Percentiles rank a stretch among this genome's conserved stretches.
phyloP scores from a whole-genome alignment of 2,329 filamentous ascomycete genomes.

The Aquanectria penicillioides region DNA sequence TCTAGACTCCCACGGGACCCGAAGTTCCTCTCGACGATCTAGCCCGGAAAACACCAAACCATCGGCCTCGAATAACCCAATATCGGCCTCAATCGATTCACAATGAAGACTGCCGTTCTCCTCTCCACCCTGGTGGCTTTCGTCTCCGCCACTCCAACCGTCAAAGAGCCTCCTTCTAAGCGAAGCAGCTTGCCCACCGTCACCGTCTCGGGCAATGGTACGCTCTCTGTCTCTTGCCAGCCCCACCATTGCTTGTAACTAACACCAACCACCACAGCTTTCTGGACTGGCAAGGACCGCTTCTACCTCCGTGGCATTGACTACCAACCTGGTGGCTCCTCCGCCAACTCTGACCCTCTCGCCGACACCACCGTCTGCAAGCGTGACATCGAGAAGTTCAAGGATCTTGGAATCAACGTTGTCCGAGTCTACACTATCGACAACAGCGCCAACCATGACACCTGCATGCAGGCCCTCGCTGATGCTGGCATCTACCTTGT shows the following conservation, averaged over 20 bases:
- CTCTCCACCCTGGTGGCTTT: slow-evolving; percentile 60
- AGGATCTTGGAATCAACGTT: slow-evolving; percentile 88
- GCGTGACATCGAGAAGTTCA: slow-evolving; percentile 84
- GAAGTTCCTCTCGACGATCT: slow-evolving; percentile 11
- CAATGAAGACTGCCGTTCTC: slow-evolving; percentile 61
- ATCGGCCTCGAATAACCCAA: too few species aligned
- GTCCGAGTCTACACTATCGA: slow-evolving; percentile 93
- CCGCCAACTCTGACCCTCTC: slow-evolving; percentile 75
- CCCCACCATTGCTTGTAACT: neutral
- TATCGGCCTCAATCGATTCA: slow-evolving; percentile 34
- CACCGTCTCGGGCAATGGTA: slow-evolving; percentile 67
- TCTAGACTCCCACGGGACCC: slow-evolving; percentile 5
- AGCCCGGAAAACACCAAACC: neutral
- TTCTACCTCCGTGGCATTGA: slow-evolving; percentile 71
- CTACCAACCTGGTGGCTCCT: slow-evolving; percentile 71
- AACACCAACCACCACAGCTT: slow-evolving; percentile 52
- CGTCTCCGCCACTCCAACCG: slow-evolving; percentile 56
- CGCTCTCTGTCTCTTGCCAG: slow-evolving; percentile 21
- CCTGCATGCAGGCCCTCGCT: slow-evolving; percentile 83
- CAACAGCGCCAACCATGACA: slow-evolving; percentile 82
- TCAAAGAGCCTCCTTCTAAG: slow-evolving; percentile 61
- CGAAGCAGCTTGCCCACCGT: slow-evolving; percentile 61
- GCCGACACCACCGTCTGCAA: slow-evolving; percentile 75
- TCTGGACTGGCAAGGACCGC: slow-evolving; percentile 62
- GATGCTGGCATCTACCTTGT: slow-evolving; percentile 93